Evolutionary conservation across 2,329 filamentous ascomycete genomes (phyloP), one percentile per base, ranked within the genome.

Genomic region (Fusarium cyanostomum): DNA sequence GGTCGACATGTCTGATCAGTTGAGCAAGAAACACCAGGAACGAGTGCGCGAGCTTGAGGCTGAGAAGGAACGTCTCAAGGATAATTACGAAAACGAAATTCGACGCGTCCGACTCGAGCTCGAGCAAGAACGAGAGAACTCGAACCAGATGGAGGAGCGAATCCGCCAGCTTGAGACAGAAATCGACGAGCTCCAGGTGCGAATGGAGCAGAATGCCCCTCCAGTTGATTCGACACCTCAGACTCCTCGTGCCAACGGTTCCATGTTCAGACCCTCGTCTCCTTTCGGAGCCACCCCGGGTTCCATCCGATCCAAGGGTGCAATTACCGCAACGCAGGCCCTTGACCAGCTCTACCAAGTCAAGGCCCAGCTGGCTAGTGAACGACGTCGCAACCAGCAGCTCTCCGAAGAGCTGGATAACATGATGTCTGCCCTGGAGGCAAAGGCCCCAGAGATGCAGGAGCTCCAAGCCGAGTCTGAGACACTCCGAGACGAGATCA

Each of bases 371-470:
- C 82, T 97, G 30, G 87, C 89, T 4, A 86, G 84, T 4, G 91
- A 96, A 75, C 89, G 89, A 72, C 85, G 91, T 56, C 86, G 88
- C 18, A 92, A 87, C 68, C 87, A 91, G 63, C 87, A 92, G 72
- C 86, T 97, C 10, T 85, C 86, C 15, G 85, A 88, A 33, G 88
- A 94, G 39, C 81, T 98, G 39, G 92, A 97, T 64, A 91, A 95
- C 57, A 92, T 97, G 80, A 86, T 97, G 56, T 85, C 88, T 33
- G 90, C 94, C 56, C 79, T 98, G 33, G 94, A 99, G 74, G 89
- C 89, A 21, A 94, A 92, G 74, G 89, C 90, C 24, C 95, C 95
- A 0, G 93, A 97, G 71, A 86, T 97, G 27, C 89, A 96, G 61
- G 94, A 98, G 67, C 81, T 96, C 15, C 89, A 91, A 43, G 84